Evolutionary conservation across 305 asterid genomes (phyloP), one percentile per base, ranked within the genome.

Genomic region (Lippia alba): DNA sequence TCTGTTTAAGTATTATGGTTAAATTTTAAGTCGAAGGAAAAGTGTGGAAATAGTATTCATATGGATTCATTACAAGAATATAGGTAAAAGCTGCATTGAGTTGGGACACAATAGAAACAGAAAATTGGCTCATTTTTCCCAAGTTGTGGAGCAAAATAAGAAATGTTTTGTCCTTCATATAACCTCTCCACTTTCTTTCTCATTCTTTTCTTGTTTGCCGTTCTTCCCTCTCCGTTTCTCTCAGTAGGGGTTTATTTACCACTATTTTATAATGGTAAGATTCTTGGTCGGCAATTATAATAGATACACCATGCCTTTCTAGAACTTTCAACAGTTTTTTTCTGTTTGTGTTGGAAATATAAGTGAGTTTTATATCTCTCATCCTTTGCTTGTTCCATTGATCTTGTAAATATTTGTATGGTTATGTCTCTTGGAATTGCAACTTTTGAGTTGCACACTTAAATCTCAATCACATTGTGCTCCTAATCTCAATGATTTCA

Each of bases 401-500:
- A 64, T 66, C 39, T 46, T 39, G 2, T 24, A n/a, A 16, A 17
- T 64, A 39, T 19, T 36, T 36, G 10, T 16, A 57, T 15, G 24
- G 17, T 56, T 9, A 17, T 17, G 9, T 44, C 54, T 18, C 49
- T 30, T 65, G 55, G 73, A 32, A 50, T 55, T 32, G 40, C 53
- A 46, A 60, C 17, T 39, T 17, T 67, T 4, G 60, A 46, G 40
- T 61, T 60, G 19, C 19, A 64, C n/a, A 20, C 54, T 55, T 55
- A 44, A 36, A 36, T 36, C 41, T 4, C 30, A 24, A 6, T 61
- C 48, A 58, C 9, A 45, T 51, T 71, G 45, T 14, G 45, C 56
- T 78, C 12, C 49, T 60, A 8, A 14, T 68, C 61, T 75, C 64
- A 11, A 44, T 49, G 19, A 15, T 11, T 20, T n/a, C 54, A 56